Evolutionary conservation across 2,329 filamentous ascomycete genomes (phyloP).

Genomic region (Chrysoporthe deuterocubensis): DNA sequence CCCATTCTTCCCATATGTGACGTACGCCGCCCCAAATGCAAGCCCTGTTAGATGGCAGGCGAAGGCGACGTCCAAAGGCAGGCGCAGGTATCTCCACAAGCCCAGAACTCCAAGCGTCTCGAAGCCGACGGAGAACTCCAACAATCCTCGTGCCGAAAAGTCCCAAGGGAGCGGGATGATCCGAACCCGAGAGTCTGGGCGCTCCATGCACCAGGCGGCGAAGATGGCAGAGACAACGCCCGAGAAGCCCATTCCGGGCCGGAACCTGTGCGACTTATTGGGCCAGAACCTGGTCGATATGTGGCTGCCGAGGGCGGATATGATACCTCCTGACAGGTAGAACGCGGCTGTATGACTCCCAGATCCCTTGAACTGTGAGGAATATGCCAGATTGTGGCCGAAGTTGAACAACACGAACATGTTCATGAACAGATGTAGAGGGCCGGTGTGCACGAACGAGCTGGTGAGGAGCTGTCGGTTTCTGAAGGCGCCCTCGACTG

Average conservation of each 20-base stretch:
- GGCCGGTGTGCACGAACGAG: constrained; percentile 37
- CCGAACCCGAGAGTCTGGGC: constrained; percentile 30
- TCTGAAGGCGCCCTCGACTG: constrained; percentile 16
- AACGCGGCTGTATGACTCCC: constrained; percentile 35
- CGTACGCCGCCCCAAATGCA: constrained; percentile 32
- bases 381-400: constrained; percentile 31
- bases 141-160: constrained; percentile 31
- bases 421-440: constrained; percentile 36
- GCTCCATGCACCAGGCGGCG: constrained; percentile 31
- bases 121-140: constrained; percentile 29
- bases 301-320: constrained; percentile 32
- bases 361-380: constrained; percentile 30
- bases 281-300: constrained; percentile 29
- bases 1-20: constrained; percentile 28
- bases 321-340: constrained; percentile 33
- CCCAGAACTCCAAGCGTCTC: constrained; percentile 34
- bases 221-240: constrained; percentile 35
- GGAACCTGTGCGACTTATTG: constrained; percentile 25
- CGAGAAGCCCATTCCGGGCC: constrained; percentile 33
- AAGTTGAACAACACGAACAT: constrained; percentile 36
- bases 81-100: constrained; percentile 26
- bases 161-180: constrained; percentile 31
- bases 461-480: constrained; percentile 33
- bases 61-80: constrained; percentile 27
- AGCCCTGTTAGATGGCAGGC: constrained; percentile 34